These are phyloP conservation scores for Salvia sclarea DNA, from an alignment of 305 asterid genomes.

Conservation along the genomic window DNA sequence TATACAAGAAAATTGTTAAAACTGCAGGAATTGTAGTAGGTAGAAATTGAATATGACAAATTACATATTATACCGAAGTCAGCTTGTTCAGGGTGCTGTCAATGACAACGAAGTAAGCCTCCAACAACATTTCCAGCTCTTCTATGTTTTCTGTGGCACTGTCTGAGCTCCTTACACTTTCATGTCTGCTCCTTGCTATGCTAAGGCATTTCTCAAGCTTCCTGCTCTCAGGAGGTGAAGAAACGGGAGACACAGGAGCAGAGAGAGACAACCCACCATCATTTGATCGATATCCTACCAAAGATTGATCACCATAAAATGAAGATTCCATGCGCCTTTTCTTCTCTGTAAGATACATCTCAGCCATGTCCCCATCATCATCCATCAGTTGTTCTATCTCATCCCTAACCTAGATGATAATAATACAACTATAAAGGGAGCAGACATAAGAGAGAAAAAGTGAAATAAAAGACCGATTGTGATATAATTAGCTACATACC, in stretches of 20 bases:
- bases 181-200: slow-evolving; percentile 92
- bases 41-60: slow-evolving; percentile 16
- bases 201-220: slow-evolving; percentile 89
- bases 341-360: slow-evolving; percentile 97
- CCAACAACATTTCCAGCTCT: slow-evolving; percentile 95
- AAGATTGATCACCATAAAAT: slow-evolving; percentile 75
- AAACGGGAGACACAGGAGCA: slow-evolving; percentile 94
- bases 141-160: slow-evolving; percentile 66
- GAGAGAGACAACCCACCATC: slow-evolving; percentile 71
- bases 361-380: slow-evolving; percentile 99
- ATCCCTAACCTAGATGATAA: slow-evolving; percentile 81
- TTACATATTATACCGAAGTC: slow-evolving; percentile 69
- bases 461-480: neutral
- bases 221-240: slow-evolving; percentile 84
- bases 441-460: slow-evolving; percentile 23
- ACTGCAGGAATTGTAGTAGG: neutral
- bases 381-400: slow-evolving; percentile 99
- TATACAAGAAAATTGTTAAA: slow-evolving; percentile 23
- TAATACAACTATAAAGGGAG: slow-evolving; percentile 24
- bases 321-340: slow-evolving; percentile 76
- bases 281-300: slow-evolving; percentile 67
- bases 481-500: slow-evolving; percentile 43
- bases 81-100: slow-evolving; percentile 95
- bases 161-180: slow-evolving; percentile 86
- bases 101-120: slow-evolving; percentile 96